These are phyloP conservation scores for Sclerotinia glacialis DNA, from an alignment of 2,329 filamentous ascomycete genomes.

Conservation along the genomic window DNA sequence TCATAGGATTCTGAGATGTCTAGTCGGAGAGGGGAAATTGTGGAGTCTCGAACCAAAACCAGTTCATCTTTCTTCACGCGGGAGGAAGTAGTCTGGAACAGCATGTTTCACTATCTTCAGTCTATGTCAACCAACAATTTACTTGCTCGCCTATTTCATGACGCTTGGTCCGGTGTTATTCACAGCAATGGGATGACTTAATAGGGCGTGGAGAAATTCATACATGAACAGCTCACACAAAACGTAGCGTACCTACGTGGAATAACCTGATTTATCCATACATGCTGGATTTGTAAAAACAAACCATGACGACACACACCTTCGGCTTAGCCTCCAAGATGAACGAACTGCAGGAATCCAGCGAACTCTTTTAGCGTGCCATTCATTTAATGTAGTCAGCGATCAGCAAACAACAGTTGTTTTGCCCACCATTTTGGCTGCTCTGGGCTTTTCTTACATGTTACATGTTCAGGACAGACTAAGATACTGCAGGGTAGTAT, in stretches of 20 bases:
- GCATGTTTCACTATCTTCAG: neutral
- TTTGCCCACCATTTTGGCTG: neutral
- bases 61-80: neutral
- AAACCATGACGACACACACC: neutral
- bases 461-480: neutral
- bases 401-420: conserved; percentile 1
- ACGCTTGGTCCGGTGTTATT: neutral
- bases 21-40: neutral
- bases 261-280: conserved; percentile 1
- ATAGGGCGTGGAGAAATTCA: neutral
- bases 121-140: neutral
- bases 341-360: neutral
- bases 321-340: neutral
- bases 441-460: neutral
- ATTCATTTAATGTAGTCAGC: neutral
- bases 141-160: neutral
- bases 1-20: neutral
- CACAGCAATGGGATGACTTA: neutral
- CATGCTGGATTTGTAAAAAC: neutral
- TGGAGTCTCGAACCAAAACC: neutral
- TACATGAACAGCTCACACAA: neutral
- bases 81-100: neutral
- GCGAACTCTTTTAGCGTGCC: neutral
- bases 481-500: neutral
- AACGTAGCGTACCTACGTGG: conserved; percentile 1